These are phyloP conservation scores for Eragrostis tef DNA, from an alignment of 202 grass and related monocot genomes.

Conservation along the genomic window DNA sequence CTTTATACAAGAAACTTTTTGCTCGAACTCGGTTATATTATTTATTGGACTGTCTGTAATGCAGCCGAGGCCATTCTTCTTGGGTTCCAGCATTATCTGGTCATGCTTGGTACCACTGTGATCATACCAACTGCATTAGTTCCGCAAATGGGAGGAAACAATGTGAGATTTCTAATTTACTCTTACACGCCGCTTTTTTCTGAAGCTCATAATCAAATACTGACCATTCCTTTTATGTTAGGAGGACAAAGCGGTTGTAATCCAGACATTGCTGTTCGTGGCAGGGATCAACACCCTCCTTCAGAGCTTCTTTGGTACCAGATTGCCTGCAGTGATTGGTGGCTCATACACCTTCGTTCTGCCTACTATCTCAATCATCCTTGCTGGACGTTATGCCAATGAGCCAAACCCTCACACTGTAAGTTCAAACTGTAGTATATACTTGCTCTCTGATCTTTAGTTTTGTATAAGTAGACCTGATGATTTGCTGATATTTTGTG, in stretches of 20 bases:
- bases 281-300: slow-evolving; percentile 91
- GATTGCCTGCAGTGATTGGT: slow-evolving; percentile 88
- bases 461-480: slow-evolving; percentile 45
- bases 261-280: slow-evolving; percentile 91
- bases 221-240: slow-evolving; percentile 43
- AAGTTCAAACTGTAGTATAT: slow-evolving; percentile 8
- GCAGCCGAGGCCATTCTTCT: slow-evolving; percentile 96
- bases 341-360: slow-evolving; percentile 93
- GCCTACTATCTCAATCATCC: slow-evolving; percentile 93
- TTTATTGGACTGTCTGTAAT: slow-evolving; percentile 33
- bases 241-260: slow-evolving; percentile 93
- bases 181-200: slow-evolving; percentile 12
- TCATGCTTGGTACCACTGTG: slow-evolving; percentile 95
- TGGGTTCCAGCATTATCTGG: slow-evolving; percentile 97
- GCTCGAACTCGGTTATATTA: slow-evolving; percentile 7
- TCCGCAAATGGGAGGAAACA: slow-evolving; percentile 98
- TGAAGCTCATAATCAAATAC: background rate
- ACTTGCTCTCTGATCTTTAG: slow-evolving; percentile 12
- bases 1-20: background rate
- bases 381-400: slow-evolving; percentile 83
- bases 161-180: slow-evolving; percentile 59
- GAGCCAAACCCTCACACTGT: slow-evolving; percentile 77
- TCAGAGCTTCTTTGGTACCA: slow-evolving; percentile 91
- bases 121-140: slow-evolving; percentile 98
- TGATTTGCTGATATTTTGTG: slow-evolving; percentile 33